Evolutionary conservation across 1,139 yeast genomes (phyloP).

Genomic region (Yamadazyma triangularis): DNA sequence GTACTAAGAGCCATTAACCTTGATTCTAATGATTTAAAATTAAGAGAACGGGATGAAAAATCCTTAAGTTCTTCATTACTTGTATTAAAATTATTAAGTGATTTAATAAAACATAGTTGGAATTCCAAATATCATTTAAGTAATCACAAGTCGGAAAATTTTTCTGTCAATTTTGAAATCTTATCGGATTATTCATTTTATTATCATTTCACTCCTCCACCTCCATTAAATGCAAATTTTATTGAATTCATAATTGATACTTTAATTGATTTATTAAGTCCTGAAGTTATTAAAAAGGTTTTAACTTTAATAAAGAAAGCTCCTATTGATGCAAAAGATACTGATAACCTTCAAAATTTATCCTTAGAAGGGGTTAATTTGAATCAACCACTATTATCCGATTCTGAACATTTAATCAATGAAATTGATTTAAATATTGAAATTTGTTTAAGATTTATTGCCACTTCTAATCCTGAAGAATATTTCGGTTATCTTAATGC

Average conservation of each 20-base stretch:
- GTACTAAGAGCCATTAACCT: conserved; percentile 19
- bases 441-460: conserved; percentile 38
- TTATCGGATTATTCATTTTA: conserved; percentile 19
- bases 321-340: conserved; percentile 10
- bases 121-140: conserved; percentile 11
- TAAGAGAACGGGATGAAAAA: conserved; percentile 30
- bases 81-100: conserved; percentile 28
- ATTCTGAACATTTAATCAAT: conserved; percentile 2
- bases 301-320: conserved; percentile 18
- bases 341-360: conserved; percentile 6
- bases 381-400: background rate
- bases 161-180: conserved; percentile 13
- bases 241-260: conserved; percentile 17
- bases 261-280: conserved; percentile 18
- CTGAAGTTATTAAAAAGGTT: conserved; percentile 18
- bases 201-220: conserved; percentile 20
- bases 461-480: conserved; percentile 53
- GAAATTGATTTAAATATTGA: conserved; percentile 13
- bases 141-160: conserved; percentile 10
- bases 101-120: conserved; percentile 29
- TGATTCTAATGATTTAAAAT: conserved; percentile 22
- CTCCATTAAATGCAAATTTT: conserved; percentile 12
- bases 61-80: conserved; percentile 30
- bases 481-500: conserved; percentile 38
- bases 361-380: conserved; percentile 1